Evolutionary conservation across 2,329 filamentous ascomycete genomes (phyloP), one percentile per base, ranked within the genome.

Genomic region (Madurella mycetomatis): DNA sequence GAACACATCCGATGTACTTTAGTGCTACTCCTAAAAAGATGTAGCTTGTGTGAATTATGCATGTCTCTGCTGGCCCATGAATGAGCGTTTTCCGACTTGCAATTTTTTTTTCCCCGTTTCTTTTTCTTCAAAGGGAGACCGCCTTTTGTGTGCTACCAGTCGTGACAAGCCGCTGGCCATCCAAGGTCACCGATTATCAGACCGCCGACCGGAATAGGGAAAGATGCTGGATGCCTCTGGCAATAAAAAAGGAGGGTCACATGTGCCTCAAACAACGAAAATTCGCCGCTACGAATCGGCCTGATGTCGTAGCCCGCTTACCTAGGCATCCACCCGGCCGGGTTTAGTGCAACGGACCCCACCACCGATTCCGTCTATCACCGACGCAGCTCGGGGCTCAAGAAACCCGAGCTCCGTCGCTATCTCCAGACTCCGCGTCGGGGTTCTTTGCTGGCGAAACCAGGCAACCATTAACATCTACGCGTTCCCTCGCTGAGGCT

Each of bases 221-320:
- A 9, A 37, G 31, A 31, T 30, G 37, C 19, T 42, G 47, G 42
- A 17, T 39, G 45, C 13, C 41, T 34, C 25, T 25, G 25, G 25
- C 25, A 25, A 25, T n/a, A n/a, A 25, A 25, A 7, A 5, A 31
- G 19, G 46, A 41, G 54, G 43, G 57, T 61, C 59, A 61, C 57
- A 60, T 56, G 59, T 49, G 51, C 49, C 49, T 53, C 32, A 39
- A 34, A n/a, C 17, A 32, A 61, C 60, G 60, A 62, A 47, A 61
- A 61, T 59, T 57, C 41, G 51, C 57, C 60, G 60, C 43, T 48
- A 47, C 49, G 52, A 51, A 41, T 54, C 55, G 52, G 56, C 18
- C 41, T 43, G 47, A 48, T 13, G 52, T 53, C 52, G 18, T 43
- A 50, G 19, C 54, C 45, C 40, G 44, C 19, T 32, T 41, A 13